These are phyloP conservation scores for Solanum medicagineum DNA, from an alignment of 257 asterid species.

Conservation along the genomic window DNA sequence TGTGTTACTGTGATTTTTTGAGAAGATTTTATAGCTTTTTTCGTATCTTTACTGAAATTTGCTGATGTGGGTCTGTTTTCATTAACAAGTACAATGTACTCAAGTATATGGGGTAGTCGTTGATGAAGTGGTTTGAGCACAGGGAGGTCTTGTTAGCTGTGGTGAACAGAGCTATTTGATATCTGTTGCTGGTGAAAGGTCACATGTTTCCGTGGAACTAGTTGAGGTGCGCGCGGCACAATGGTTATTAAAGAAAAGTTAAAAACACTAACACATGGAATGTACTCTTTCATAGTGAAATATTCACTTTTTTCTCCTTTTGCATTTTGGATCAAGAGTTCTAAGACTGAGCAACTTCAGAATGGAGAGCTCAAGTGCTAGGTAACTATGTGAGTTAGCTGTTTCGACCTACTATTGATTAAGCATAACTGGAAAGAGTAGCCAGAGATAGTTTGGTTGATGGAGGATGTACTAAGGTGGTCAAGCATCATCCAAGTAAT, in stretches of 20 bases:
- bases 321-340: neutral
- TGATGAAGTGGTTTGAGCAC: neutral
- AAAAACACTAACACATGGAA: neutral
- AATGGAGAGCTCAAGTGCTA: neutral
- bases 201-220: no score
- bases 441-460: neutral
- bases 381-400: neutral
- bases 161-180: neutral
- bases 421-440: neutral
- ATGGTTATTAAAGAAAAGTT: no score
- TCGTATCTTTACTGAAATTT: neutral
- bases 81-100: neutral
- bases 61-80: neutral
- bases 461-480: neutral
- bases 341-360: neutral
- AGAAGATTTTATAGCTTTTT: neutral
- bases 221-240: no score
- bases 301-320: neutral
- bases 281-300: neutral
- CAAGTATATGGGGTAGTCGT: neutral
- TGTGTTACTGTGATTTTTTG: neutral
- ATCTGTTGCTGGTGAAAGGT: neutral
- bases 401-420: neutral
- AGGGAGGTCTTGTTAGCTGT: neutral
- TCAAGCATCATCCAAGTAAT: neutral